phyloP scores from a whole-genome alignment of 208 protist species.

The Trypanosoma lewisi region DNA sequence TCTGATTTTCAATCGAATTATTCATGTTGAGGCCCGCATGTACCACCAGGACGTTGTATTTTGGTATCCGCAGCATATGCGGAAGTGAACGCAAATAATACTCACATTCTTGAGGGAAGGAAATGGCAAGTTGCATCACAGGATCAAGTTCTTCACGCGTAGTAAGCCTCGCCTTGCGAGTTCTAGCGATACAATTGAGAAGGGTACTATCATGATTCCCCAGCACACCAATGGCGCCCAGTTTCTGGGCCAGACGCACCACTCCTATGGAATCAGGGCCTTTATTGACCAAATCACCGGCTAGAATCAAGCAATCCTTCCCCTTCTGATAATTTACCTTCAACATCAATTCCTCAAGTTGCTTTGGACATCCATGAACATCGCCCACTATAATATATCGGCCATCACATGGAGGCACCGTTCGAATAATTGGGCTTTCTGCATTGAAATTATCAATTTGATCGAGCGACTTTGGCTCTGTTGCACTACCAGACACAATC shows the following conservation, averaged over 20 bases:
- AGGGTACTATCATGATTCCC: conserved; percentile 91
- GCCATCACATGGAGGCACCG: conserved; percentile 34
- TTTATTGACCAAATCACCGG: conserved; percentile 90
- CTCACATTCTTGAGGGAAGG: conserved; percentile 71
- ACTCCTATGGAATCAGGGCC: conserved; percentile 82
- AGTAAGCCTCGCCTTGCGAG: conserved; percentile 33
- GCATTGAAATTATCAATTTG: conserved; percentile 67
- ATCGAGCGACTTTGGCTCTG: conserved; percentile 46
- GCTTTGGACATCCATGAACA: conserved; percentile 85
- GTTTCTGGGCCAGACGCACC: conserved; percentile 54
- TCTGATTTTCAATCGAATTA: conserved; percentile 56
- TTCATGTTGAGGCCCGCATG: conserved; percentile 82
- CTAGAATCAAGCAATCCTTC: conserved; percentile 76
- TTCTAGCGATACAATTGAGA: conserved; percentile 52
- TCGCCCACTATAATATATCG: conserved; percentile 89
- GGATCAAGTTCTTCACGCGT: conserved; percentile 65
- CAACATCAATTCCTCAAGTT: conserved; percentile 73
- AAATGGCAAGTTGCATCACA: conserved; percentile 70
- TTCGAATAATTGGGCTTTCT: conserved; percentile 63
- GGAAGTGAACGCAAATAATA: conserved; percentile 79
- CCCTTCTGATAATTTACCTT: conserved; percentile 78
- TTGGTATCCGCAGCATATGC: conserved; percentile 81
- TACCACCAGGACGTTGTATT: conserved; percentile 79
- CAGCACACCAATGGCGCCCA: conserved; percentile 77
- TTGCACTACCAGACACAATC: conserved; percentile 21